phyloP scores from a whole-genome alignment of 2,329 filamentous ascomycete genomes.

The Trichophyton verrucosum region DNA sequence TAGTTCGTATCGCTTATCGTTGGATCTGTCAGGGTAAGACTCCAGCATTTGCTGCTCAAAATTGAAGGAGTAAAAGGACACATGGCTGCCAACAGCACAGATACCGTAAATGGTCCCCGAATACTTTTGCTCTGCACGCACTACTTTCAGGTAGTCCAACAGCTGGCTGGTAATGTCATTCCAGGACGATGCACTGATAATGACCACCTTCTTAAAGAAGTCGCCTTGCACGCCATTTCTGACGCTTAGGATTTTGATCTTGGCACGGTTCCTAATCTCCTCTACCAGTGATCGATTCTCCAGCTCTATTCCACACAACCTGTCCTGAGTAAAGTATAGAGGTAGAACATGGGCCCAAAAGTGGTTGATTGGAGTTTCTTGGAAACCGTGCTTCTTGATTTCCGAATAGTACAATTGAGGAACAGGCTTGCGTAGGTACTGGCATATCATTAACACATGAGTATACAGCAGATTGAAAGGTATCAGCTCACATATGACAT shows the following conservation, averaged over 20 bases:
- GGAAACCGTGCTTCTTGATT: neutral
- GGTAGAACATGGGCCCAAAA: constrained; percentile 7
- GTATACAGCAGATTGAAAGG: neutral
- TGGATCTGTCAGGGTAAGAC: no score
- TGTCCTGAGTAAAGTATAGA: constrained; percentile 7
- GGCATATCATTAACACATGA: neutral
- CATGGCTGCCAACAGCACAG: neutral
- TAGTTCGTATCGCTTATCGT: no score
- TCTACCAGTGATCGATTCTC: constrained; percentile 5
- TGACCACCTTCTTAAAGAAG: constrained; percentile 1
- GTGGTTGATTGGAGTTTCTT: neutral
- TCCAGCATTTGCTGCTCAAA: no score
- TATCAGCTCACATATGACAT: neutral
- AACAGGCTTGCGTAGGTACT: constrained; percentile 4
- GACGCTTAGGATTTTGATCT: neutral
- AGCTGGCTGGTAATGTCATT: neutral
- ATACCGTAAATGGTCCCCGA: neutral
- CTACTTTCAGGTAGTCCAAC: constrained; percentile 3
- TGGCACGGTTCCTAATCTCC: neutral
- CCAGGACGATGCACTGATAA: neutral
- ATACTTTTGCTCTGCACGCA: neutral
- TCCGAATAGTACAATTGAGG: constrained; percentile 5
- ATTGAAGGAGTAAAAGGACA: constrained; percentile 4
- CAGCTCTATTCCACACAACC: constrained; percentile 3
- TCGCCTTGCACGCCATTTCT: neutral